A percentile compares a stretch with the other conserved stretches of the same genome.
phyloP scores from a whole-genome alignment of 352 stramenopile genomes.

The Lagenidium giganteum region DNA sequence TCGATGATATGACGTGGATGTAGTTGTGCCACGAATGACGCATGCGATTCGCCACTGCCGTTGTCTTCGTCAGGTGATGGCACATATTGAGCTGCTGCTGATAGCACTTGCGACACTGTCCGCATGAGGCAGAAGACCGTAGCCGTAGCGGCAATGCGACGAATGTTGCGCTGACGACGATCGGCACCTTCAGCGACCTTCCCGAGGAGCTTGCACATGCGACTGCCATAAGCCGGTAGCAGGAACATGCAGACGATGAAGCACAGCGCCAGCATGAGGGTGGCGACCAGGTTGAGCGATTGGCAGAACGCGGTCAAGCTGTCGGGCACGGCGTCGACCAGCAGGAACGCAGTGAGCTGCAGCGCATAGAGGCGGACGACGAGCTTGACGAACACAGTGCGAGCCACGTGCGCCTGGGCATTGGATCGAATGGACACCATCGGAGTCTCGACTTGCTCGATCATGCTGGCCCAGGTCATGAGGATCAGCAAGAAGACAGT shows the following conservation, averaged over 20 bases:
- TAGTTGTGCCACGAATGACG: conserved; percentile 30
- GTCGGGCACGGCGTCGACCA: conserved; percentile 22
- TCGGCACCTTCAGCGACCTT: conserved; percentile 46
- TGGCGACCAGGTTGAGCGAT: conserved; percentile 42
- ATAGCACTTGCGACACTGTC: conserved; percentile 33
- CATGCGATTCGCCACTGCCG: conserved; percentile 3
- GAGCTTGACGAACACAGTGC: too few species aligned
- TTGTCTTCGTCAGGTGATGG: conserved; percentile 7
- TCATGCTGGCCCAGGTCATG: conserved; percentile 63
- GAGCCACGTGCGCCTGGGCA: too few species aligned
- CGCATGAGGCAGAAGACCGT: conserved; percentile 54
- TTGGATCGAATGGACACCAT: too few species aligned
- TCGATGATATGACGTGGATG: conserved; percentile 44
- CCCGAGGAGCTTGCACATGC: conserved; percentile 50
- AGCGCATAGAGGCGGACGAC: conserved; percentile 55
- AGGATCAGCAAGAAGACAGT: conserved; percentile 57
- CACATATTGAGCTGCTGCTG: conserved; percentile 36
- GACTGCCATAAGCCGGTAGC: conserved; percentile 39
- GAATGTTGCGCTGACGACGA: conserved; percentile 50
- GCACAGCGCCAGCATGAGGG: conserved; percentile 36
- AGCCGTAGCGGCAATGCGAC: conserved; percentile 49
- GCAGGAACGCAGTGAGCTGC: conserved; percentile 38
- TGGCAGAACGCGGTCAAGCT: conserved; percentile 25
- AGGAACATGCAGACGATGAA: conserved; percentile 44
- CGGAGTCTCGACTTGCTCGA: conserved; percentile 50